Conservation (phyloP, 2,329 filamentous ascomycete genomes). For the Pseudophaeomoniella oleicola region DNA sequence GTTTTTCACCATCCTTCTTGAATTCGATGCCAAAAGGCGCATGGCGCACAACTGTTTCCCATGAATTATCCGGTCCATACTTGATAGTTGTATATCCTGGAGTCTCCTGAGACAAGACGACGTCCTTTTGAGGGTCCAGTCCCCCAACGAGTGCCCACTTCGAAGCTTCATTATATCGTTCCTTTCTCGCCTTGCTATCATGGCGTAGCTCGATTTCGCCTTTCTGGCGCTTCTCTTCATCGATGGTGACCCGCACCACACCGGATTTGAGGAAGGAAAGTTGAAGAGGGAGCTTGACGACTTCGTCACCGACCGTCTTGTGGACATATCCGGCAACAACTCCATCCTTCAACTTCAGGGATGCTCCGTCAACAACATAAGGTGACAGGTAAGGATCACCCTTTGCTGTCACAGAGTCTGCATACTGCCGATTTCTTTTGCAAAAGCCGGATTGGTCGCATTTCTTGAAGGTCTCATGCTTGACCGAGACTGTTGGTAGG, state of each 20-base stretch:
- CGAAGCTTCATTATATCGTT: constrained; percentile 85
- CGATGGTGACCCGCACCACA: constrained; percentile 70
- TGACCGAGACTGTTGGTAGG: constrained; percentile 55
- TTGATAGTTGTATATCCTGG: constrained; percentile 56
- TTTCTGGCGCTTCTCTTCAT: constrained; percentile 81
- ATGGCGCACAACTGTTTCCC: constrained; percentile 72
- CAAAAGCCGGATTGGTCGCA: constrained; percentile 95
- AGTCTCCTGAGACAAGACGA: constrained; percentile 52
- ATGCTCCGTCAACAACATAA: constrained; percentile 59
- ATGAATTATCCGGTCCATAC: constrained; percentile 62
- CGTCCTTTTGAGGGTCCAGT: constrained; percentile 54
- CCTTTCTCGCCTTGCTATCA: constrained; percentile 70
- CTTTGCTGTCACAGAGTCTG: constrained; percentile 55
- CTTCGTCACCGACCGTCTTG: constrained; percentile 51
- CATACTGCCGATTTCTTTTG: constrained; percentile 81
- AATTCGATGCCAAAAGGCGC: constrained; percentile 78
- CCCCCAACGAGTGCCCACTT: constrained; percentile 79
- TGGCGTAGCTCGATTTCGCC: constrained; percentile 80
- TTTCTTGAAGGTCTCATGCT: constrained; percentile 94
- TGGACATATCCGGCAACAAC: constrained; percentile 75
- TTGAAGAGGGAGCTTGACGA: constrained; percentile 65
- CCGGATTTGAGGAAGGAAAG: constrained; percentile 85
- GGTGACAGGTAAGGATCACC: constrained; percentile 62
- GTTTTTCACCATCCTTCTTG: constrained; percentile 62
- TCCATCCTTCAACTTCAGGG: constrained; percentile 63